Evolutionary conservation across 371 early-diverging fungal species (phyloP).

Genomic region (Cokeromyces recurvatus): DNA sequence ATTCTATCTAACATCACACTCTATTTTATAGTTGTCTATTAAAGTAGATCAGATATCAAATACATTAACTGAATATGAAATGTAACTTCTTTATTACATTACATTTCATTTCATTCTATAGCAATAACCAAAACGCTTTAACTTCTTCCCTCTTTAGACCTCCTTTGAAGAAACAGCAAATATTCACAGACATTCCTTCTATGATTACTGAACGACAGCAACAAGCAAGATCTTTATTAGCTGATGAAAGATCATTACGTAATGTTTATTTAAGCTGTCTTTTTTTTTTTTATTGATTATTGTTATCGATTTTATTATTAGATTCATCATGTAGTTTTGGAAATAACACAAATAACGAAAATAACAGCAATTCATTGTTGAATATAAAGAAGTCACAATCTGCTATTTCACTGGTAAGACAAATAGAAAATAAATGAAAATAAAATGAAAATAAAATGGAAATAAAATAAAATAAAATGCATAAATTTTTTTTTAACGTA

Average conservation of each 20-base stretch:
- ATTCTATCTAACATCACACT: too few relatives aligned
- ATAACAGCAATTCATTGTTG: too few relatives aligned
- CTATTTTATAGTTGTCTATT: constrained; percentile 27
- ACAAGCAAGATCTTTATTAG: too few relatives aligned
- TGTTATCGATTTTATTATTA: not conserved
- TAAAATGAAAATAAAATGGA: not conserved
- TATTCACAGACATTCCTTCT: constrained; percentile 34
- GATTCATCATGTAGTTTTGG: constrained; percentile 1
- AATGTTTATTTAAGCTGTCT: too few relatives aligned
- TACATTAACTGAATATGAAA: constrained; percentile 14
- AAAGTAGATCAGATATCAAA: constrained; percentile 28
- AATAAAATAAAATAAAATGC: too few relatives aligned
- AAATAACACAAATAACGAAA: not conserved
- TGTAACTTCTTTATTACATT: constrained; percentile 15
- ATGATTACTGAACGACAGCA: constrained; percentile 35
- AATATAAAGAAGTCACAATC: constrained; percentile 24
- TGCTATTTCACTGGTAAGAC: constrained; percentile 21
- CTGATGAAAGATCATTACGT: constrained; percentile 18
- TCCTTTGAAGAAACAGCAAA: constrained; percentile 33
- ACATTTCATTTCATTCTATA: too few relatives aligned
- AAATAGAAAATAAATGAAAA: too few relatives aligned
- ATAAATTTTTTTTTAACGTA: not conserved
- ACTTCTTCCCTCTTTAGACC: constrained; percentile 18
- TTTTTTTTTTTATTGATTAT: constrained; percentile 44
- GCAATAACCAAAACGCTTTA: too few relatives aligned